Evolutionary conservation across 441 rosid genomes (phyloP).

Genomic region (Pelargonium citronellum): DNA sequence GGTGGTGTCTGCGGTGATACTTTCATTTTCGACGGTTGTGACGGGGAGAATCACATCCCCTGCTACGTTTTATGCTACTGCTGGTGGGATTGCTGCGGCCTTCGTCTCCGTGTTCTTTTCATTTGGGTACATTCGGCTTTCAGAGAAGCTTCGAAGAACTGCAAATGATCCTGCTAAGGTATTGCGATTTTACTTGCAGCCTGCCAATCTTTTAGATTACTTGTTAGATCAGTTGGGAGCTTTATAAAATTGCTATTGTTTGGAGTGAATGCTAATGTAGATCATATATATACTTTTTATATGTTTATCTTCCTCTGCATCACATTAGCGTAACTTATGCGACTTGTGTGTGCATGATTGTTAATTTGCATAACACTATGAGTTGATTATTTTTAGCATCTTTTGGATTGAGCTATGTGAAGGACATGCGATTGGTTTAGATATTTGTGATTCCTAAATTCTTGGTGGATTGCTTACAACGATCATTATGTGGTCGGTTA

Average conservation of each 20-base stretch:
- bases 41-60: conserved; percentile 81
- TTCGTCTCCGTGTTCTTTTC: conserved; percentile 92
- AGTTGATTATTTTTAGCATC: too few relatives aligned
- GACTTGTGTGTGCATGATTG: too few relatives aligned
- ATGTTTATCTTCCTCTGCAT: neutral
- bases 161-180: conserved; percentile 89
- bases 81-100: conserved; percentile 79
- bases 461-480: too few relatives aligned
- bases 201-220: neutral
- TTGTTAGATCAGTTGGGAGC: neutral
- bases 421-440: too few relatives aligned
- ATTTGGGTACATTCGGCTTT: conserved; percentile 80
- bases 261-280: neutral
- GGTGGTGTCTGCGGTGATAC: conserved; percentile 74
- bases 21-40: conserved; percentile 67
- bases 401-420: too few relatives aligned
- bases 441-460: too few relatives aligned
- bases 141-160: conserved; percentile 73
- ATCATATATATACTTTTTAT: neutral
- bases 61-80: conserved; percentile 75
- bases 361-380: too few relatives aligned
- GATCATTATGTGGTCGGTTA: too few relatives aligned
- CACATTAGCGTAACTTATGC: neutral
- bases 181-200: conserved; percentile 9
- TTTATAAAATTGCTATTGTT: neutral